A percentile compares a stretch with the other conserved stretches of the same genome.
Conservation (phyloP, 169 alveolate species). For the Theileria parva region DNA sequence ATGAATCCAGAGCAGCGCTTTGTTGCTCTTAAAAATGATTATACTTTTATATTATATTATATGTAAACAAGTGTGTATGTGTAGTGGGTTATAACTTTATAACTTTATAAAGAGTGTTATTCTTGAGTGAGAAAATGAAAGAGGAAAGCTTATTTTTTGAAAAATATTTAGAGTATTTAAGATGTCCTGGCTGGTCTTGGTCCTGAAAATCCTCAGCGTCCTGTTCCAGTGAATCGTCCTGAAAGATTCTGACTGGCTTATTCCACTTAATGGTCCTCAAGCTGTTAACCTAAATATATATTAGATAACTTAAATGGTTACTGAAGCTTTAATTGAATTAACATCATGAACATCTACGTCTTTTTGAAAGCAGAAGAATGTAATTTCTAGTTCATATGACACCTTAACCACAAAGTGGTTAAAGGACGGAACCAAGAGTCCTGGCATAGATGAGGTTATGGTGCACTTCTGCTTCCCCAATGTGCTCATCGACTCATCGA, state of each 20-base stretch:
- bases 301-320: not conserved
- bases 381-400: conserved; percentile 39
- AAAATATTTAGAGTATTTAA: not conserved
- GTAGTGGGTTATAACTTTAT: not conserved
- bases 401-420: conserved; percentile 21
- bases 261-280: conserved; percentile 46
- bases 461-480: conserved; percentile 46
- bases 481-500: conserved; percentile 34
- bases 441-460: conserved; percentile 28
- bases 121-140: not conserved
- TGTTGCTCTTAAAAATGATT: conserved; percentile 53
- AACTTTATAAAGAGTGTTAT: not conserved
- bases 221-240: conserved; percentile 27
- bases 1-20: conserved; percentile 39
- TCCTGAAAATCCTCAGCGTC: conserved; percentile 4
- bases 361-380: conserved; percentile 36
- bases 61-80: not conserved
- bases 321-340: conserved; percentile 15
- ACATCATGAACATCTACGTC: not conserved
- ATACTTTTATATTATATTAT: conserved; percentile 5
- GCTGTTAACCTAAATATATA: conserved; percentile 16
- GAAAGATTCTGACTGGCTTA: conserved; percentile 32
- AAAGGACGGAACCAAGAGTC: conserved; percentile 43
- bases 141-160: conserved; percentile 14
- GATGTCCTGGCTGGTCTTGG: not conserved